Evolutionary conservation across 2,329 filamentous ascomycete genomes (phyloP), one percentile per base, ranked within the genome.

Genomic region (Emergomyces pasteurianus): DNA sequence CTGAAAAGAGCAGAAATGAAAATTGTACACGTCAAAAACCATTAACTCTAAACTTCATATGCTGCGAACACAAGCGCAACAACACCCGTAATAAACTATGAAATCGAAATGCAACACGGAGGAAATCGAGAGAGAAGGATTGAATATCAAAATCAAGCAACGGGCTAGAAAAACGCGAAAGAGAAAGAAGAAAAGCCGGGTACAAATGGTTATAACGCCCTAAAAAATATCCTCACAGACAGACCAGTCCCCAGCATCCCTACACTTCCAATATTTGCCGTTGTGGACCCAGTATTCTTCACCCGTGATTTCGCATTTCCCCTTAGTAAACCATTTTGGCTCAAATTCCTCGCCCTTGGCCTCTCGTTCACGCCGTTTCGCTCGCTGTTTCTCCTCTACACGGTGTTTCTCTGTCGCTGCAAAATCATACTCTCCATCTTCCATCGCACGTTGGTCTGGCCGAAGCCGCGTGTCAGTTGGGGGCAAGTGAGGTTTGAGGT

Each of bases 381-480:
- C 85, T 62, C 94, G 82, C 79, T 99, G 94, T 65, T 86, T 91
- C 77, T 96, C 89, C 74, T 99, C 94, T 0, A 99, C 83, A 1
- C 94, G 82, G 70, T 92, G 94, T 83, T 99, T 99, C 79, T 99
- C 94, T 5, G 83, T 84, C 0, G 92, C 94, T 1, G 94, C 94
- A 62, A 94, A 81, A 69, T 97, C 92, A 71, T 99, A 99, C 74
- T 92, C 85, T n/a, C 92, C 94, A 63, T 97, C 92, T 73, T 99
- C 94, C 94, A 99, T 99, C 1, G 94, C 94, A 12, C 94, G 83
- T 77, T 99, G 94, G 74, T 99, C 94, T 0, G 94, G 92, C 36
- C 94, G 83, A 38, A 96, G 79, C n/a, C 94, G 83, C 1, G 92
- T 95, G 73, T 99, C 94, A 0, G 94, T 99, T 0, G 94, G 94